phyloP scores from a whole-genome alignment of 202 grass and related monocot species.

The Setaria italica region DNA sequence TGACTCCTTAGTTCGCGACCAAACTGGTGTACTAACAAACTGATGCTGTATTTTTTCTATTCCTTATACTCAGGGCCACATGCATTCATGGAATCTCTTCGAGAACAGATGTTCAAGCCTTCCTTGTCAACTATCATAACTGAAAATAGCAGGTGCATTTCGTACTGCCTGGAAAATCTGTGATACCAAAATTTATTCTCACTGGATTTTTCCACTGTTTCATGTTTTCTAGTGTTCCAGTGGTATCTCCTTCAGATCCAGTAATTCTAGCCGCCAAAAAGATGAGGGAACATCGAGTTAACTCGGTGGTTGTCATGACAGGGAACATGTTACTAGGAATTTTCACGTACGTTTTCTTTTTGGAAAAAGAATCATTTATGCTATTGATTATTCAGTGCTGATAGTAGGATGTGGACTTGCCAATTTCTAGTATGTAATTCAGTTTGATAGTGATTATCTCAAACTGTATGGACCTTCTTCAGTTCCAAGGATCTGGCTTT shows the following conservation, averaged over 20 bases:
- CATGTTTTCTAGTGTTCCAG: constrained; percentile 56
- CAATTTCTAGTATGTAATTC: neutral
- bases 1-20: neutral
- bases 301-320: constrained; percentile 77
- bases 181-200: neutral
- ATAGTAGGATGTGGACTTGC: neutral
- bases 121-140: constrained; percentile 81
- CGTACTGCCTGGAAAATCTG: neutral
- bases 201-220: neutral
- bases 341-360: constrained; percentile 60
- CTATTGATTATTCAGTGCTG: neutral
- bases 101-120: constrained; percentile 85
- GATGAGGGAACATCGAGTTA: constrained; percentile 73
- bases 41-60: constrained; percentile 26
- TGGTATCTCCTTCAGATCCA: constrained; percentile 64
- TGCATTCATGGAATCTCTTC: constrained; percentile 77
- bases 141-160: constrained; percentile 67
- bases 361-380: constrained; percentile 3
- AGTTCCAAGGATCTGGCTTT: constrained; percentile 84
- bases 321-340: constrained; percentile 70
- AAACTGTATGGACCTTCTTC: constrained; percentile 12
- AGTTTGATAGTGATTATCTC: neutral
- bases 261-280: constrained; percentile 69
- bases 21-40: neutral
- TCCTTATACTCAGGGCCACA: constrained; percentile 53